Evolutionary conservation across 176 grass and related monocot species (phyloP), one percentile per base, ranked within the genome.

Genomic region (Eragrostis curvula): DNA sequence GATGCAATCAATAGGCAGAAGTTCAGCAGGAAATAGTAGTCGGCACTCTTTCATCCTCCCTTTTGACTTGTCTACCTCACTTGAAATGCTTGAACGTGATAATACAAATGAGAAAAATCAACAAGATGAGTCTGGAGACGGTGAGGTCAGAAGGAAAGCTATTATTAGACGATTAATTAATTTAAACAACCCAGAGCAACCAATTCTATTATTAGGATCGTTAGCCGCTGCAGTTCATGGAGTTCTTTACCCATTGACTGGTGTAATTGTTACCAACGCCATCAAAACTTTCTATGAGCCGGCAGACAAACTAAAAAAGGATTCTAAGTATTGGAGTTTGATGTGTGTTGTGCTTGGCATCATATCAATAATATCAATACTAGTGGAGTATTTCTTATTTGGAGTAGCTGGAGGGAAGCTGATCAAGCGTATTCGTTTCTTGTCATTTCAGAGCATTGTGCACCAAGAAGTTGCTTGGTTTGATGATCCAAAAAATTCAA

Each of bases 381-480:
- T 90, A 12, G 49, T 69, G 21, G 90, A 97, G 47, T 90, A 87
- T 20, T 91, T 84, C 74, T 87, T 97, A 43, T 94, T 97, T 67
- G 95, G 90, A 24, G 63, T 92, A 52, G 95, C 95, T 0, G 95
- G 95, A 51, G 94, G 90, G 24, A 97, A 92, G 84, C 84, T 97
- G 12, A 85, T 97, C n/a, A 85, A 94, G 83, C 89, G 92, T 15
- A 89, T 94, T 40, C 89, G 90, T 72, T 55, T 83, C 59, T 45
- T 89, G 57, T 90, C 95, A 16, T 97, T 97, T 77, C 74, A n/a
- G 48, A 92, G 78, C 52, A 85, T 94, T 15, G 84, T 97, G 66
- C 85, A 88, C 52, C 88, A 94, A 84, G 95, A 97, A 85, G 85
- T 97, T 57, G 83, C 85, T 81, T 97, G 95, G 95, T 97, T 97